Conservation (phyloP, 345 rosid species). For the Jatropha curcas region DNA sequence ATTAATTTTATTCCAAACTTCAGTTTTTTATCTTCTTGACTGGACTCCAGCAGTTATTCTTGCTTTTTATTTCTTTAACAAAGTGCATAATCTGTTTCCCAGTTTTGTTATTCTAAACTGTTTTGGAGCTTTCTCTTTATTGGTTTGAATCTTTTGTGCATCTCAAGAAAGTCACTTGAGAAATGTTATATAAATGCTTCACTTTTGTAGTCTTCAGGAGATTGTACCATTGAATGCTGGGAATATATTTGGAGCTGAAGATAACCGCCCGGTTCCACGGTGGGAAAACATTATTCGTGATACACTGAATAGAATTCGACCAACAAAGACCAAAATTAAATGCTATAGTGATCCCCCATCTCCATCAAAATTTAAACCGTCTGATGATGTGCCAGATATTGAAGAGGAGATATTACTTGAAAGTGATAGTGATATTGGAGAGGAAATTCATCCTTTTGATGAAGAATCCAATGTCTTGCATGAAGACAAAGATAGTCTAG, state of each 20-base stretch:
- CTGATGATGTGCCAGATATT: constrained; percentile 57
- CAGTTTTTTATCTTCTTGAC: constrained; percentile 4
- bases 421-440: constrained; percentile 77
- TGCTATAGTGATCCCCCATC: constrained; percentile 94
- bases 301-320: constrained; percentile 60
- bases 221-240: constrained; percentile 94
- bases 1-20: neutral
- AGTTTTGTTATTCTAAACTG: neutral
- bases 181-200: constrained; percentile 19
- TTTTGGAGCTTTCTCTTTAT: neutral
- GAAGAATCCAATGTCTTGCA: constrained; percentile 44
- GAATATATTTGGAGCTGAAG: constrained; percentile 94
- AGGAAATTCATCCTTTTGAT: constrained; percentile 73
- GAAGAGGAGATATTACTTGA: constrained; percentile 72
- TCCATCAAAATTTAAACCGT: constrained; percentile 75
- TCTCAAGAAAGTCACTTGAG: constrained; percentile 12
- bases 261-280: constrained; percentile 65
- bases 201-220: constrained; percentile 71
- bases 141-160: neutral
- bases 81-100: neutral
- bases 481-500: constrained; percentile 22
- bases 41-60: neutral
- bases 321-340: constrained; percentile 47
- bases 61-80: neutral
- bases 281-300: constrained; percentile 91